Evolutionary conservation across 495 filamentous ascomycete species (phyloP), one percentile per base, ranked within the genome.

Genomic region (Aspergillus cristatus): DNA sequence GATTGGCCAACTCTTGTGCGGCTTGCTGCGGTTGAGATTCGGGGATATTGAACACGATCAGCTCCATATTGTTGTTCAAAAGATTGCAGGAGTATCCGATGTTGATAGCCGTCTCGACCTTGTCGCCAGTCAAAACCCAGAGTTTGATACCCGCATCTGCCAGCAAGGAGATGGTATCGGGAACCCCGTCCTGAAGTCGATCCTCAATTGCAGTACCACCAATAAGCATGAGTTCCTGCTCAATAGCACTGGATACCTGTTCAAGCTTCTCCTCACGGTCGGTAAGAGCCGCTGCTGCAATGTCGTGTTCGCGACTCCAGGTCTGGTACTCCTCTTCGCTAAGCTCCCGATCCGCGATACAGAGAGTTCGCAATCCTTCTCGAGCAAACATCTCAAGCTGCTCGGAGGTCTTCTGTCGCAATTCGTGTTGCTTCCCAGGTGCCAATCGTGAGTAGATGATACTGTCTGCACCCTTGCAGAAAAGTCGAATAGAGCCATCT

Each of bases 81-180:
- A 99, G 74, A 43, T 99, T 99, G 71, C 93, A 97, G 10, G 93
- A 97, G 62, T 97, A 99, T 14, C 93, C 93, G 58, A 99, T 99
- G 61, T 99, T 99, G 75, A 99, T 97, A 29, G 93, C 93, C 33
- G 93, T 99, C 61, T 97, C 93, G 33, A 97, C 90, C 63, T 96
- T 99, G 68, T 99, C 93, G 38, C 93, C 93, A 22, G 93, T 99
- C 32, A 99, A 67, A 40, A 99, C 93, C 93, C 93, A 99, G n/a
- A 99, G 76, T 55, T 99, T 99, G 62, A 99, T 96, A 42, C 93
- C 93, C 34, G 93, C 93, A 41, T 87, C 80, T 28, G 82, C 90
- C 37, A 99, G 78, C 34, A 99, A 63, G 38, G 83, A 84, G 47
- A 99, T 99, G 2, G 93, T 90, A 50, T 96, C 93, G 7, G 93